Evolutionary conservation across 768 basidiomycete species (phyloP), one percentile per base, ranked within the genome.

Genomic region (Hebeloma cylindrosporum): DNA sequence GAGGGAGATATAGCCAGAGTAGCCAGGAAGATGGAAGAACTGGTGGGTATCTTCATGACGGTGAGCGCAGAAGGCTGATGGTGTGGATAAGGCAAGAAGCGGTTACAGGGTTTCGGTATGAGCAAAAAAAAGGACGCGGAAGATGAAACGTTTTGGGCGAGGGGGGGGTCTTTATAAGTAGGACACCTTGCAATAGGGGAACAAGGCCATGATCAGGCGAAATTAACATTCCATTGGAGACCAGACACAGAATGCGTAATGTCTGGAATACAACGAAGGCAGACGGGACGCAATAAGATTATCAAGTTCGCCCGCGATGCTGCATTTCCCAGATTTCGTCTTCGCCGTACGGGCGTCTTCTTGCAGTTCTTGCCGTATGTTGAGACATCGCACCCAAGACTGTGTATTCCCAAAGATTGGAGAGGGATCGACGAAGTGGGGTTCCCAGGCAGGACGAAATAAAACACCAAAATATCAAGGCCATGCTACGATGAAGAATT

Each of bases 361-460:
- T 47, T 61, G 58, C 45, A 57, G 56, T 26, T 18, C 35, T 40
- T 21, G 32, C 51, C 25, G 30, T 23, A 13, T 26, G 53, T 40
- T 57, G 49, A n/a, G 53, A 55, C 39, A 62, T 65, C 28, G 75
- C 67, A 43, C 73, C 73, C 39, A 77, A 60, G 17, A 72, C 53
- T 22, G 64, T 47, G 46, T 69, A 68, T 33, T 75, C 67, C 78
- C 78, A 80, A 17, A 82, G 53, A 32, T 70, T 70, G 23, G 68
- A 65, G 17, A 80, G 49, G n/a, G 66, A 60, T 21, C 62, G 64
- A 35, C 71, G 64, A 28, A 82, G 61, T 4, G 79, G 65, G 2
- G 67, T 65, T 21, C 84, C 84, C 46, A 85, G 60, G 65, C 84
- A 84, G 5, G 83, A 85, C 25, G 82, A 83, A 38, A 86, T 62